These are phyloP conservation scores for Alternaria gansuensis DNA, from an alignment of 2,329 filamentous ascomycete genomes.

Conservation along the genomic window DNA sequence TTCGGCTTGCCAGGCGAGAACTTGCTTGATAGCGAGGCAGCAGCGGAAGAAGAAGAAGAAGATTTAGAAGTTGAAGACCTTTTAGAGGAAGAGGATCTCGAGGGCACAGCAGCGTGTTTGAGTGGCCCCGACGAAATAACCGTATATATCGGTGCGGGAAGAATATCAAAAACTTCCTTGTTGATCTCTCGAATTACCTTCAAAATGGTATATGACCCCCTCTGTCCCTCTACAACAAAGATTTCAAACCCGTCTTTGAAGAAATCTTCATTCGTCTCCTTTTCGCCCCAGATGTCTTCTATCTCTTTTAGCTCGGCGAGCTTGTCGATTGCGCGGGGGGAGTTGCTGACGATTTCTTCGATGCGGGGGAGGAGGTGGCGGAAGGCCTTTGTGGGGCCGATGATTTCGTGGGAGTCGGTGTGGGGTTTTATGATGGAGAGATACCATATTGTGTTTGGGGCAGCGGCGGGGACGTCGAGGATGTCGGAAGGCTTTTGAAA, in stretches of 20 bases:
- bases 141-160: constrained; percentile 33
- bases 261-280: constrained; percentile 8
- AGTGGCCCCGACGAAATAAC: constrained; percentile 31
- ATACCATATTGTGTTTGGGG: constrained; percentile 33
- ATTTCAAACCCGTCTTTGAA: constrained; percentile 20
- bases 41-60: not conserved
- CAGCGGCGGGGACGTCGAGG: constrained; percentile 17
- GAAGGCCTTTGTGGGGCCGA: constrained; percentile 33
- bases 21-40: not conserved
- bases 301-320: constrained; percentile 15
- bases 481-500: constrained; percentile 25
- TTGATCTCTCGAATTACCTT: constrained; percentile 25
- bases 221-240: constrained; percentile 29
- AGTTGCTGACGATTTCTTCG: constrained; percentile 22
- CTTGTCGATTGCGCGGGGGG: constrained; percentile 36
- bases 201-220: constrained; percentile 26
- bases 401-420: constrained; percentile 30
- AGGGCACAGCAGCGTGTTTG: not conserved
- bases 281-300: constrained; percentile 20
- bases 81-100: not conserved
- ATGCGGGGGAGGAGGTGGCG: constrained; percentile 29
- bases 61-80: not conserved
- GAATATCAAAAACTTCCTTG: constrained; percentile 8
- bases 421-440: constrained; percentile 36
- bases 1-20: constrained; percentile 4